Evolutionary conservation across 1,284 basidiomycete genomes (phyloP), one percentile per base, ranked within the genome.

Genomic region (Ganoderma sp.): DNA sequence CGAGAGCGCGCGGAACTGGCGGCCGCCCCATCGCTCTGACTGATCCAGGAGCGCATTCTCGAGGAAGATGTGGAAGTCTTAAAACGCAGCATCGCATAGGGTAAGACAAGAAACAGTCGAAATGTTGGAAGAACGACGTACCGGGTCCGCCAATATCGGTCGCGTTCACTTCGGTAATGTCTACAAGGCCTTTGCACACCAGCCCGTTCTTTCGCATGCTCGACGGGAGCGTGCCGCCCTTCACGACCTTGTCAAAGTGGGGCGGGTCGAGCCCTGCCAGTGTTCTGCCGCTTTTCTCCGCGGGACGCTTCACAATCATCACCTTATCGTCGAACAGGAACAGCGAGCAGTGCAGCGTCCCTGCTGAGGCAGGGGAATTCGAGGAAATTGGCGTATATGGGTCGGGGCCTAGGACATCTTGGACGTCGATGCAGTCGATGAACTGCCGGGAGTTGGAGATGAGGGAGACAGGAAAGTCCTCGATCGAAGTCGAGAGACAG

Each of bases 251-350:
- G 61, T 89, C 88, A 25, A 92, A 78, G 63, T 96, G 92, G n/a
- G 39, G 41, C 6, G 58, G 22, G 74, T 98, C 95, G 58, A 99
- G 82, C 0, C 98, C 97, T 1, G 95, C 89, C 32, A 96, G 80
- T 28, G 84, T 81, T 59, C 89, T 86, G 0, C 93, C 96, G 54
- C 89, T 87, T 75, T 91, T 91, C 68, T 94, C 88, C 3, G 88
- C 85, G 2, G 93, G 91, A 39, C 98, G 88, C 81, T 99, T 99
- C 64, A 91, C 92, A 69, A 99, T 90, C 77, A 98, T 87, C 39
- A 99, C 82, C 76, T 95, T 95, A 81, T 99, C 98, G 74, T 97
- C 94, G 76, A 99, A 99, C 52, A 99, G 84, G 79, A 99, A 94
- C 43, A 99, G 82, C 0, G 93, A 95, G 79, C 94, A 97, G 74